Conservation (phyloP, 2,329 filamentous ascomycete species). For the Arthrobotrys musiformis region DNA sequence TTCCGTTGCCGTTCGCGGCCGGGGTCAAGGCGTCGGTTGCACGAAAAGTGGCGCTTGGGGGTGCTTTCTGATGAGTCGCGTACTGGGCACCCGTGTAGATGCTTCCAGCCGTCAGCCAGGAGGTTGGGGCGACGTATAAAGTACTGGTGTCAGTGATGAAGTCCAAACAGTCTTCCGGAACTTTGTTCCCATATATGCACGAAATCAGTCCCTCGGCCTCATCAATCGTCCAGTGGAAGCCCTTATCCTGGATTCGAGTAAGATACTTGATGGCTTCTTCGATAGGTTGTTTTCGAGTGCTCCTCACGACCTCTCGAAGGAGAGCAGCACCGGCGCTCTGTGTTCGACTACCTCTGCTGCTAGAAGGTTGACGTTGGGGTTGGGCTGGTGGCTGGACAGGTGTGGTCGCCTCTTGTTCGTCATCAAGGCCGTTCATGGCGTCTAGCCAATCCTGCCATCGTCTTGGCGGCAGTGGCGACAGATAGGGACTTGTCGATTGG, state of each 20-base stretch:
- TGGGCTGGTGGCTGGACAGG: constrained; percentile 14
- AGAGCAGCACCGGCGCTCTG: constrained; percentile 17
- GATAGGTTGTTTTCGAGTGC: constrained; percentile 60
- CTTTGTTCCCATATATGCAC: constrained; percentile 51
- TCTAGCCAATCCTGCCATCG: constrained; percentile 53
- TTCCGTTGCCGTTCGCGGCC: not conserved
- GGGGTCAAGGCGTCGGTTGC: constrained; percentile 61
- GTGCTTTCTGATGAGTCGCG: constrained; percentile 63
- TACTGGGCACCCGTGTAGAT: constrained; percentile 73
- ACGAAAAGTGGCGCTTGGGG: constrained; percentile 41
- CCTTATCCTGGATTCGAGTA: constrained; percentile 66
- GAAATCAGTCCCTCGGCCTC: constrained; percentile 45
- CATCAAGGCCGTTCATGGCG: constrained; percentile 50
- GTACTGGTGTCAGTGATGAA: constrained; percentile 69
- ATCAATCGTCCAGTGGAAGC: constrained; percentile 52
- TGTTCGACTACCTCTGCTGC: constrained; percentile 15
- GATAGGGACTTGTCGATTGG: constrained; percentile 43
- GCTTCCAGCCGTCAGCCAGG: constrained; percentile 72
- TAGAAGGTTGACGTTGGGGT: constrained; percentile 8
- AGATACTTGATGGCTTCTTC: constrained; percentile 73
- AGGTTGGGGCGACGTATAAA: constrained; percentile 68
- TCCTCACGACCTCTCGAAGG: constrained; percentile 15
- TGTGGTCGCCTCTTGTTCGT: constrained; percentile 39
- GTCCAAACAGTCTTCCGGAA: constrained; percentile 63
- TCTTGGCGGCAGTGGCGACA: constrained; percentile 43